phyloP scores from a whole-genome alignment of 179 eudicot species.

The Silene noctiflora region DNA sequence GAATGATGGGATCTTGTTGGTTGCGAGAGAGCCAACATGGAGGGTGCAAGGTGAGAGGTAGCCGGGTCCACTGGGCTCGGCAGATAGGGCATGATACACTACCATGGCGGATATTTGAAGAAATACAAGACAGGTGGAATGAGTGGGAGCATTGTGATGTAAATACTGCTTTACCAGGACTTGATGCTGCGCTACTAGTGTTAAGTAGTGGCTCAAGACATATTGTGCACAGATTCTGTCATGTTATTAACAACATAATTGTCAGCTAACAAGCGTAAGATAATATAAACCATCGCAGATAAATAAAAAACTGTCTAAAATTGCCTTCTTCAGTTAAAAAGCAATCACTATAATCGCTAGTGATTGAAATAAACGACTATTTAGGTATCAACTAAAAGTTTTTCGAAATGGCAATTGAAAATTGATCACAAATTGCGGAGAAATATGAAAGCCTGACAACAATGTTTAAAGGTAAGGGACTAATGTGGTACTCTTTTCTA shows the following conservation, averaged over 20 bases:
- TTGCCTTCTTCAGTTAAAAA: no score
- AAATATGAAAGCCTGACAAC: no score
- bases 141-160: slow-evolving; percentile 87
- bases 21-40: slow-evolving; percentile 49
- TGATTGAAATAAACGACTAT: no score
- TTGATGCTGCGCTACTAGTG: slow-evolving; percentile 35
- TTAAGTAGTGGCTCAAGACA: slow-evolving; percentile 72
- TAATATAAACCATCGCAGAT: background rate
- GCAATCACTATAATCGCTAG: no score
- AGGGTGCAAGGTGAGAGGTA: slow-evolving; percentile 59
- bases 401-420: no score
- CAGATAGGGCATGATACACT: slow-evolving; percentile 81
- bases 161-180: slow-evolving; percentile 79
- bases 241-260: slow-evolving; percentile 12
- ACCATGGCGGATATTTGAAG: slow-evolving; percentile 84
- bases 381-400: no score
- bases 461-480: no score
- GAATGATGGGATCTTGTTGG: slow-evolving; percentile 63
- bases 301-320: no score
- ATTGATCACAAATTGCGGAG: no score
- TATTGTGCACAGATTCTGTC: slow-evolving; percentile 72
- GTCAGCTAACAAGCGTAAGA: background rate
- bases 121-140: slow-evolving; percentile 78
- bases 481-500: no score
- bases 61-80: slow-evolving; percentile 85